A percentile compares a stretch with the other conserved stretches of the same genome.
These are phyloP conservation scores for Gonium pectorale DNA, from an alignment of 139 green algal genomes.

Conservation along the genomic window DNA sequence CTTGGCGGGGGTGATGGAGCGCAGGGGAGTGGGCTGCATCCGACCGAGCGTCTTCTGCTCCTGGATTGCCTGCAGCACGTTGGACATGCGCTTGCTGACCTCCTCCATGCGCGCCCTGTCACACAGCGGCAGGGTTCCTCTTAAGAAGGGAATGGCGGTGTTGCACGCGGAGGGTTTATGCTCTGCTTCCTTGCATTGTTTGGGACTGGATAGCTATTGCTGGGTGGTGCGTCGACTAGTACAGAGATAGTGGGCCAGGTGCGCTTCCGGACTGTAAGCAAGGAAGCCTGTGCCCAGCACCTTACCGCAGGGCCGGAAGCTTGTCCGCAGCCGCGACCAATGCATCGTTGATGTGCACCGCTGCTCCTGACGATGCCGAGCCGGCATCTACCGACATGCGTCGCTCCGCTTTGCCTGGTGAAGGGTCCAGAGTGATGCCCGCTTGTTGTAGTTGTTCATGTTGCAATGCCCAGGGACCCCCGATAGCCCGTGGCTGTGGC, in stretches of 20 bases:
- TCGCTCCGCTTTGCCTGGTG: conserved; percentile 5
- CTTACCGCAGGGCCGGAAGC: conserved; percentile 13
- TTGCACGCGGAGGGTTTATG: too few relatives aligned
- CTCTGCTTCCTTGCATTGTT: too few relatives aligned
- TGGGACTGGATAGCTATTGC: too few relatives aligned
- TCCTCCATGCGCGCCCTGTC: conserved; percentile 38
- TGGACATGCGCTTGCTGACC: conserved; percentile 21
- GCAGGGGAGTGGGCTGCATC: not conserved
- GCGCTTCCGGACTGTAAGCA: too few relatives aligned
- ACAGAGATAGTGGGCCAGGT: too few relatives aligned
- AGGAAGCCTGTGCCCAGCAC: not conserved
- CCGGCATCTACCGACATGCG: not conserved
- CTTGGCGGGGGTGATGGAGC: not conserved
- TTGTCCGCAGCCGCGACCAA: conserved; percentile 7
- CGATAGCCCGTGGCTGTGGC: too few relatives aligned
- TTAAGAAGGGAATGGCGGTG: too few relatives aligned
- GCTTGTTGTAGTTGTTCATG: too few relatives aligned
- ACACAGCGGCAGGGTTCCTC: too few relatives aligned
- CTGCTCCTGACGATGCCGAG: not conserved
- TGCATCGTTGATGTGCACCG: conserved; percentile 3
- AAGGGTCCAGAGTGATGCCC: not conserved
- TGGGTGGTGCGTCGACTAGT: too few relatives aligned
- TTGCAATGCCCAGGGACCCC: too few relatives aligned
- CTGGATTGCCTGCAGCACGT: conserved; percentile 28
- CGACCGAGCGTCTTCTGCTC: not conserved